Evolutionary conservation across 345 rosid species (phyloP), one percentile per base, ranked within the genome.

Genomic region (Dimocarpus longan): DNA sequence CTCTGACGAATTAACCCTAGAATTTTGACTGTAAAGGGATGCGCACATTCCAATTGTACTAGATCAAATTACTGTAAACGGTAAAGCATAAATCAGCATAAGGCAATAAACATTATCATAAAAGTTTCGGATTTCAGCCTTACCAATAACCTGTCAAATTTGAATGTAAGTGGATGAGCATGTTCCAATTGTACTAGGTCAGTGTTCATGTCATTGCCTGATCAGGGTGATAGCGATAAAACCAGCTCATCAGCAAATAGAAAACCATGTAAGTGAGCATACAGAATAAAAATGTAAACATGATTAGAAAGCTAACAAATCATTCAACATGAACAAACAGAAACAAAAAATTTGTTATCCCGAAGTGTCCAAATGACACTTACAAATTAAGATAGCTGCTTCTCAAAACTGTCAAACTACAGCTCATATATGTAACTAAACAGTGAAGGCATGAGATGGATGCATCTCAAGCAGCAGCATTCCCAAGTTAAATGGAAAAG

Each of bases 111-210:
- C 24, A 54, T 65, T 24, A 32, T 66, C 32, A 73, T 19, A 57
- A 15, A 54, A 63, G 68, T 52, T 52, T 28, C 48, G 64, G 44
- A 71, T 73, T 37, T 72, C 48, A 78, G 32, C 62, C 96, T 84
- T 88, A 95, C 98, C 97, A 93, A 78, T 84, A 93, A 79, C 87
- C 98, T 88, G 76, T 84, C 87, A 84, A 95, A 89, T 86, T 86
- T 86, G 70, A 88, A 68, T 50, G 80, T 75, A 79, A 85, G 81
- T 46, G 92, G 91, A 80, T 85, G 89, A 79, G 83, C 79, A 83
- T 76, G 87, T 78, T 85, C 86, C 85, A 87, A 80, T 66, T 81
- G 86, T 74, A 85, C 73, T 52, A 85, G 77, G 24, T 84, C 86
- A 75, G 90, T 80, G 79, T 66, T 80, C 39, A 68, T 66, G 32